Base-by-base conservation (phyloP, 2,329 filamentous ascomycete genomes). In the Gnomoniopsis sp. region DNA sequence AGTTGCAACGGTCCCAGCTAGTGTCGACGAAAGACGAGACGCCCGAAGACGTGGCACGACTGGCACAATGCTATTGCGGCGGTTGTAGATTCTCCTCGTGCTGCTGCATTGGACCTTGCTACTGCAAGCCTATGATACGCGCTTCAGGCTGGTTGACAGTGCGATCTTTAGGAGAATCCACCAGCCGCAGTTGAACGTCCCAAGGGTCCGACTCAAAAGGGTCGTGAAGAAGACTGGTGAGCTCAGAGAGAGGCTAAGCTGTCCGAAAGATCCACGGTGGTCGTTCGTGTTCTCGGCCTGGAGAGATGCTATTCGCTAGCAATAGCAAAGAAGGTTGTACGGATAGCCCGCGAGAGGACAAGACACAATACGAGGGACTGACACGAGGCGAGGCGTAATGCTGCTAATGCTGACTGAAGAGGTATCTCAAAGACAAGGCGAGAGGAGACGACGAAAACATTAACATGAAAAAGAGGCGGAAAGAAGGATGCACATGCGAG, bases 41-140 rank as follows among this genome's bases (percentile, higher is more conserved):
- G 62, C 52, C 55, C 43, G 50, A 17, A 46, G 61, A 54, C 53
- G 58, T 41, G 47, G 44, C 36, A 49, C 41, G 49, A 58, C 53
- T 56, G 53, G 53, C 55, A 61, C 55, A 57, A 54, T 63, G 49
- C 58, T 58, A 63, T 61, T 53, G 58, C 43, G 58, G 56, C 55
- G 51, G 23, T 41, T 54, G 52, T 48, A 55, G 33, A 26, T 46
- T 44, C 57, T 57, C 23, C 21, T 59, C 53, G 36, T 51, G 36
- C 53, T 55, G 36, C 53, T 53, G 60, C 60, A 62, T 62, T 58
- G 51, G 53, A 48, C 19, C 52, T 17, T 33, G 19, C n/a, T 58
- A 38, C 21, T 49, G 23, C 11, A 43, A 14, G 30, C n/a, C 43
- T 41, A 34, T 19, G 22, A 43, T 55, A 44, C 12, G n/a, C 46